phyloP scores from a whole-genome alignment of 768 basidiomycete species.

The Pleurotus cornucopiae region DNA sequence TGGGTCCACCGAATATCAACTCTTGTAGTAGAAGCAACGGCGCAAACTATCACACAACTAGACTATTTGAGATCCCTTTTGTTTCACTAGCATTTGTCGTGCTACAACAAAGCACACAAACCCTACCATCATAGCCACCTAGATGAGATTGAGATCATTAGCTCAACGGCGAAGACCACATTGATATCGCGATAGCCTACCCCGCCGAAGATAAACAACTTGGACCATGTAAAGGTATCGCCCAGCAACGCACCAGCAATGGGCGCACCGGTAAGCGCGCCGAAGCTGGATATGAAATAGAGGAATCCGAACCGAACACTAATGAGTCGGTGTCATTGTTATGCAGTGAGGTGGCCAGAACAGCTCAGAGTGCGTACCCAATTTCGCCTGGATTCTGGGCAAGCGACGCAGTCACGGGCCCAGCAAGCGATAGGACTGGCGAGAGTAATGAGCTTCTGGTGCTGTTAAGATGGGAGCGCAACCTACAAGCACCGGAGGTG shows the following conservation, averaged over 20 bases:
- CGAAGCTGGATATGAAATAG: not conserved
- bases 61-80: not conserved
- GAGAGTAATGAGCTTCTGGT: not conserved
- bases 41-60: no score
- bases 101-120: not conserved
- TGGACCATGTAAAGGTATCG: slow-evolving; percentile 17
- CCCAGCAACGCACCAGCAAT: slow-evolving; percentile 17
- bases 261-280: slow-evolving; percentile 11
- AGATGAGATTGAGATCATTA: not conserved
- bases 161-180: not conserved
- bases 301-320: slow-evolving; percentile 4
- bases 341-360: not conserved
- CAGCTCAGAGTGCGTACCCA: not conserved
- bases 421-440: not conserved
- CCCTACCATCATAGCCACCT: not conserved
- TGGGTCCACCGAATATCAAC: no score
- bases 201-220: slow-evolving; percentile 13
- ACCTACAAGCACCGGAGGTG: slow-evolving; percentile 46
- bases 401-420: not conserved
- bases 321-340: not conserved
- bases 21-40: no score
- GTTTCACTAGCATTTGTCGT: not conserved
- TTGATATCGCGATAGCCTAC: not conserved
- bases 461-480: not conserved
- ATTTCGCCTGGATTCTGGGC: not conserved